Evolutionary conservation across 208 protist species (phyloP), one percentile per base, ranked within the genome.

Genomic region (Novymonas esmeraldas): DNA sequence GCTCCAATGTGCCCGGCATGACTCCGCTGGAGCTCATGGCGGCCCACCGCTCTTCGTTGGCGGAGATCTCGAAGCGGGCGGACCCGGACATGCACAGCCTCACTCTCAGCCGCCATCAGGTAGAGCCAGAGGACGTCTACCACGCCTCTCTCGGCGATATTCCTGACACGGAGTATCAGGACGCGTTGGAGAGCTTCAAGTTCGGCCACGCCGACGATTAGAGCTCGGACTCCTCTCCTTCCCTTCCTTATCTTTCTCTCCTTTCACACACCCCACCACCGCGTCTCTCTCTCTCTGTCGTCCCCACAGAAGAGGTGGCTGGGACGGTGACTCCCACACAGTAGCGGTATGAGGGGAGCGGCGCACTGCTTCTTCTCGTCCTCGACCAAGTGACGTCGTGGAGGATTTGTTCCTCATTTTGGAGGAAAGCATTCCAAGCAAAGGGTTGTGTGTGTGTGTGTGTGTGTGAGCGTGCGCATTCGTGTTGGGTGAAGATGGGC

Each of bases 31-130:
- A 91, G 41, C 61, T 95, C 11, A 55, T 95, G 49, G 62, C 62
- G 22, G 78, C 72, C 1, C 85, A 95, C 74, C 86, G 84, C 36
- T 51, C 63, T 24, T 85, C 81, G 2, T 67, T 95, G 1, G 73
- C 65, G 0, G 64, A 75, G 22, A 51, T 89, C 4, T 79, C 81
- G 2, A 73, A 73, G 16, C 70, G 73, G 26, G 31, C 58, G 0
- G 74, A 79, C 31, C 33, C 72, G 11, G 81, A 90, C 34, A 11
- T 90, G 18, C 78, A 89, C 76, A 87, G 89, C 58, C 52, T 95
- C 29, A 95, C 89, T 0, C 75, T 95, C 28, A 88, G 82, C 55
- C 86, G 89, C 38, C 82, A 86, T 34, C 84, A 95, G 56, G 68
- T 91, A 5, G 75, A 86, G 46, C 58, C 61, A 1, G 82, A 85